These are phyloP conservation scores for Helianthus tuberosus DNA, from an alignment of 129 eudicot species.

Conservation along the genomic window DNA sequence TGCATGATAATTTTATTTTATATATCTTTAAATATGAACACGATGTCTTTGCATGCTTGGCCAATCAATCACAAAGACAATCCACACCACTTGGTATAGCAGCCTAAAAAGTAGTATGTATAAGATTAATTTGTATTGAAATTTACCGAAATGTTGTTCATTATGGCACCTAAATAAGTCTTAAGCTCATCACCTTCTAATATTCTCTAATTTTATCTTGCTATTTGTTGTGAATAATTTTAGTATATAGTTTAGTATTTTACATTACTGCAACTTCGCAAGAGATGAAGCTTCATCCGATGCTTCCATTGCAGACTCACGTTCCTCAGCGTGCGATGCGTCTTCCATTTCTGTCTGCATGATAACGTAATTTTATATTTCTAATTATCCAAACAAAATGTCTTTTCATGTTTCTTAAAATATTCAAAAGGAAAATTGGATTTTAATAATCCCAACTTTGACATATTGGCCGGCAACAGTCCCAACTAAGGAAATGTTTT, in stretches of 20 bases:
- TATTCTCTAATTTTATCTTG: background rate
- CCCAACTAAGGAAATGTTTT: too few relatives aligned
- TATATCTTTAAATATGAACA: constrained; percentile 14
- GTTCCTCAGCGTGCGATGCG: constrained; percentile 59
- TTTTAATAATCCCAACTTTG: too few relatives aligned
- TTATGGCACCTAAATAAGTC: constrained; percentile 25
- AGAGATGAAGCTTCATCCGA: constrained; percentile 73
- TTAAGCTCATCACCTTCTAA: constrained; percentile 21
- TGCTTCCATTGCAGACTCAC: constrained; percentile 70
- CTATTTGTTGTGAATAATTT: constrained; percentile 26
- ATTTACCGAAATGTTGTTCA: background rate
- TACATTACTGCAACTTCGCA: constrained; percentile 47
- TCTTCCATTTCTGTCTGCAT: constrained; percentile 87
- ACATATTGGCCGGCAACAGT: too few relatives aligned
- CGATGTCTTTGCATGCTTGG: constrained; percentile 19
- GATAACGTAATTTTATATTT: constrained; percentile 36
- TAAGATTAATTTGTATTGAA: too few relatives aligned
- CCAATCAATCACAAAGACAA: constrained; percentile 20
- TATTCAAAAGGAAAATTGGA: background rate
- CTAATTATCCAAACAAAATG: constrained; percentile 19
- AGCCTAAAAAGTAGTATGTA: background rate
- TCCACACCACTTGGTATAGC: constrained; percentile 20
- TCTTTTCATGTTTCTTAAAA: constrained; percentile 26
- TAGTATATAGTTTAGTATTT: constrained; percentile 36
- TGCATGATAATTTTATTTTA: constrained; percentile 37